Evolutionary conservation across 441 rosid genomes (phyloP).

Genomic region (Lepidium campestre): DNA sequence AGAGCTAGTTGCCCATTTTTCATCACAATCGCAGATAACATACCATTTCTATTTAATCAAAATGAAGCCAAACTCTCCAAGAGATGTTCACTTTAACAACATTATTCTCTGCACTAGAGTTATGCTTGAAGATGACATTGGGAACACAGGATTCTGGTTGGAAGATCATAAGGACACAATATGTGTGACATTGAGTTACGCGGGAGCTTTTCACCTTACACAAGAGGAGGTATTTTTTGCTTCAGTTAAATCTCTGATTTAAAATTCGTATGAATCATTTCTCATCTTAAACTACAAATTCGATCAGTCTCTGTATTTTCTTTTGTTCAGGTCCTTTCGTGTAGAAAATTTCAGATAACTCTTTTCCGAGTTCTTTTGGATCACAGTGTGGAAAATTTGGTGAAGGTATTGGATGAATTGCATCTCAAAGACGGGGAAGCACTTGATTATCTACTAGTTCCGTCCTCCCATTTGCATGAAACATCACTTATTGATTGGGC

Average conservation of each 20-base stretch:
- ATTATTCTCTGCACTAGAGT: conserved; percentile 53
- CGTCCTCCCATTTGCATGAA: conserved; percentile 24
- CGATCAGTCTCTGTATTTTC: background rate
- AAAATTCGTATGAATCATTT: background rate
- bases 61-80: conserved; percentile 37
- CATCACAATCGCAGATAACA: conserved; percentile 4
- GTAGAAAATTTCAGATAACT: conserved; percentile 61
- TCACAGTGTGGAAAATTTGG: conserved; percentile 34
- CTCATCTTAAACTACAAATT: background rate
- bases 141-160: conserved; percentile 32
- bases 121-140: conserved; percentile 44
- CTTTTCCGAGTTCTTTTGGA: conserved; percentile 58
- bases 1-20: conserved; percentile 44
- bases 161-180: conserved; percentile 56
- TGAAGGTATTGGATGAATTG: conserved; percentile 29
- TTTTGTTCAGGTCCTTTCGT: conserved; percentile 44
- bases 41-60: conserved; percentile 61
- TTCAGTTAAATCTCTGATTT: background rate
- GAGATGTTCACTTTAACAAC: conserved; percentile 35
- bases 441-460: conserved; percentile 67
- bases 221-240: conserved; percentile 42
- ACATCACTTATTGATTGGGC: conserved; percentile 51
- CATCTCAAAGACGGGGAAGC: conserved; percentile 22
- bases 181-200: conserved; percentile 39
- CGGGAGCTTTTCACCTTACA: conserved; percentile 39